Conservation (phyloP, 2,329 filamentous ascomycete genomes). For the Lachnellula subtilissima region DNA sequence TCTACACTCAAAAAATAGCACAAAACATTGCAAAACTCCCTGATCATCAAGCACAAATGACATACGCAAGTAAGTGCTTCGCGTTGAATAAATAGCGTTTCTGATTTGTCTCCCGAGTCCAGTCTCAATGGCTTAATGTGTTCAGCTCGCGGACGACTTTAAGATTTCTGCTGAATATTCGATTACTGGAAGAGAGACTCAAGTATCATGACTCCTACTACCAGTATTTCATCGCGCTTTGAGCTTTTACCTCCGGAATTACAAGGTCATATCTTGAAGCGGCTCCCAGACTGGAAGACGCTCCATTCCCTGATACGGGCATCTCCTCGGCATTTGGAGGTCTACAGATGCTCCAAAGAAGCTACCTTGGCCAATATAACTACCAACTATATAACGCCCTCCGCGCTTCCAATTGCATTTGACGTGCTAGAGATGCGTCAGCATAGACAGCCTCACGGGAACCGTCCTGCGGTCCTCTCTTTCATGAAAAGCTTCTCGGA, state of each 20-base stretch:
- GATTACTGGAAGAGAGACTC: neutral
- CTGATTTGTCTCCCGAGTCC: too few species aligned
- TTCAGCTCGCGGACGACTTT: too few species aligned
- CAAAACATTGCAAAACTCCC: too few species aligned
- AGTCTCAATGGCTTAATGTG: too few species aligned
- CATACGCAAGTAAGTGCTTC: too few species aligned
- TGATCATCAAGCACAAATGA: too few species aligned
- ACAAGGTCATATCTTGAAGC: neutral
- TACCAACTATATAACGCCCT: neutral
- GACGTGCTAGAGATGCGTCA: neutral
- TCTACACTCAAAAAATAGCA: too few species aligned
- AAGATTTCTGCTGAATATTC: too few species aligned
- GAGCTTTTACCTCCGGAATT: neutral
- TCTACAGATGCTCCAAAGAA: neutral
- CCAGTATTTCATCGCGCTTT: neutral
- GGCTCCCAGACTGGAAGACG: neutral
- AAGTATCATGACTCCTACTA: neutral
- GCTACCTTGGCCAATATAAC: neutral
- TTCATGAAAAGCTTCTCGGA: neutral
- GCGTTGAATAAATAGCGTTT: too few species aligned
- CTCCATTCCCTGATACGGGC: neutral
- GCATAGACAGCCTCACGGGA: neutral
- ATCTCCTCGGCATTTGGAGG: neutral
- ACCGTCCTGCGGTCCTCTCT: neutral
- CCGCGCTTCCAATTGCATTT: neutral